Percentiles rank a stretch among this genome's conserved stretches.
These are phyloP conservation scores for Endogone sp. DNA, from an alignment of 192 early-diverging fungal species.

Conservation along the genomic window DNA sequence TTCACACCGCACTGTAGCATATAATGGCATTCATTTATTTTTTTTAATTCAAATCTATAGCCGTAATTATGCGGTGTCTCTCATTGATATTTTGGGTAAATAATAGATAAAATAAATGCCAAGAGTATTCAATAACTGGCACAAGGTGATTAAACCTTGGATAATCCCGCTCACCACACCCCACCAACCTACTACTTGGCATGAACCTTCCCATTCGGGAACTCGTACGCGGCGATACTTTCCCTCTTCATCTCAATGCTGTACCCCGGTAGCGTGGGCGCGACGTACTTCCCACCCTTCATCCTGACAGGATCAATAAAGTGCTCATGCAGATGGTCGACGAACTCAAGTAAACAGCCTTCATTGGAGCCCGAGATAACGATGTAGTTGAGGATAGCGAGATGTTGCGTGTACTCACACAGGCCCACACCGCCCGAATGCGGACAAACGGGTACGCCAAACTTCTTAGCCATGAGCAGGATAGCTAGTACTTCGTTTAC, in stretches of 20 bases:
- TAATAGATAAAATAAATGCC: too few relatives aligned
- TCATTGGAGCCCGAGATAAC: constrained; percentile 25
- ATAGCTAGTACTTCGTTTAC: constrained; percentile 33
- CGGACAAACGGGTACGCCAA: constrained; percentile 30
- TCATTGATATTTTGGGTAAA: too few relatives aligned
- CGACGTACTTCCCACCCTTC: constrained; percentile 19
- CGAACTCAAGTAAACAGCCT: constrained; percentile 32
- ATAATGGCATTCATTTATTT: too few relatives aligned
- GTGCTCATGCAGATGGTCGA: constrained; percentile 35
- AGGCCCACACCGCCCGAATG: constrained; percentile 36
- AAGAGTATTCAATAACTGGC: too few relatives aligned
- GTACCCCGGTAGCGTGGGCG: constrained; percentile 26
- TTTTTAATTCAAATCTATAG: too few relatives aligned
- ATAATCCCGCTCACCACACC: not conserved
- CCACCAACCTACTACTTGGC: not conserved
- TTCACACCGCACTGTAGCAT: too few relatives aligned
- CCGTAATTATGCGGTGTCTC: too few relatives aligned
- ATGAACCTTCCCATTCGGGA: constrained; percentile 28
- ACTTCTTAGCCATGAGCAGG: constrained; percentile 35
- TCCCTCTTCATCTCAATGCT: constrained; percentile 30
- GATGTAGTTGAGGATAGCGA: constrained; percentile 36
- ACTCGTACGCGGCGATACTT: constrained; percentile 29
- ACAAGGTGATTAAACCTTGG: too few relatives aligned
- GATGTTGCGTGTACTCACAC: constrained; percentile 32
- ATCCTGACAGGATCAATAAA: constrained; percentile 29